phyloP scores from a whole-genome alignment of 805 yeast genomes.

The Yamadazyma nakazawae region DNA sequence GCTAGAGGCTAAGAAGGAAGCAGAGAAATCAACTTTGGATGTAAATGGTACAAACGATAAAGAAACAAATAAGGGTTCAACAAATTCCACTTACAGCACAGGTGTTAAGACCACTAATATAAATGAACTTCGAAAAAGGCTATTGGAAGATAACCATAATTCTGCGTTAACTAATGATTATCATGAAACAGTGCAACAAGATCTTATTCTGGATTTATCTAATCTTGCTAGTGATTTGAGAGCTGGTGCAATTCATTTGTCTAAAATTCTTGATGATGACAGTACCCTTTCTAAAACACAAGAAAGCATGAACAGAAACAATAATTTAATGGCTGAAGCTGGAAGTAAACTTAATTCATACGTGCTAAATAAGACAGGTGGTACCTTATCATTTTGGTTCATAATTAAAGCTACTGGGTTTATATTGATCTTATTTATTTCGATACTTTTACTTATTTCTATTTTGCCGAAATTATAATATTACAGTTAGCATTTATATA shows the following conservation, averaged over 20 bases:
- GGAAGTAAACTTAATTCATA: conserved; percentile 37
- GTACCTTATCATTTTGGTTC: conserved; percentile 38
- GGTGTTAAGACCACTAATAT: conserved; percentile 4
- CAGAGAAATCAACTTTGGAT: neutral
- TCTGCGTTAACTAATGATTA: conserved; percentile 24
- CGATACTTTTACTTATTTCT: conserved; percentile 32
- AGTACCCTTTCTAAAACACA: conserved; percentile 30
- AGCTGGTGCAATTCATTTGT: conserved; percentile 43
- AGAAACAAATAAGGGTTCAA: neutral
- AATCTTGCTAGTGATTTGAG: conserved; percentile 48
- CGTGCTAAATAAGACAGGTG: conserved; percentile 37
- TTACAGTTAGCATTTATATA: conserved; percentile 1
- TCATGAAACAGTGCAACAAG: conserved; percentile 47
- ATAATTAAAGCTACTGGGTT: conserved; percentile 29
- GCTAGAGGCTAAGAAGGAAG: neutral
- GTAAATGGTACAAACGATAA: neutral
- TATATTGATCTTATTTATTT: conserved; percentile 25
- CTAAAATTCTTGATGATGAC: conserved; percentile 31
- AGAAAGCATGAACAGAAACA: conserved; percentile 32
- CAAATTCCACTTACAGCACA: conserved; percentile 2
- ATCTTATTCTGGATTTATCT: conserved; percentile 45
- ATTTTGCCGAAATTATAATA: conserved; percentile 34
- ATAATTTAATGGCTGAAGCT: conserved; percentile 27
- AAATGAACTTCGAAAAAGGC: conserved; percentile 10
- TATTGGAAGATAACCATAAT: conserved; percentile 5